A percentile compares a stretch with the other conserved stretches of the same genome.
phyloP scores from a whole-genome alignment of 495 filamentous ascomycete species.

The Penicillium steckii region DNA sequence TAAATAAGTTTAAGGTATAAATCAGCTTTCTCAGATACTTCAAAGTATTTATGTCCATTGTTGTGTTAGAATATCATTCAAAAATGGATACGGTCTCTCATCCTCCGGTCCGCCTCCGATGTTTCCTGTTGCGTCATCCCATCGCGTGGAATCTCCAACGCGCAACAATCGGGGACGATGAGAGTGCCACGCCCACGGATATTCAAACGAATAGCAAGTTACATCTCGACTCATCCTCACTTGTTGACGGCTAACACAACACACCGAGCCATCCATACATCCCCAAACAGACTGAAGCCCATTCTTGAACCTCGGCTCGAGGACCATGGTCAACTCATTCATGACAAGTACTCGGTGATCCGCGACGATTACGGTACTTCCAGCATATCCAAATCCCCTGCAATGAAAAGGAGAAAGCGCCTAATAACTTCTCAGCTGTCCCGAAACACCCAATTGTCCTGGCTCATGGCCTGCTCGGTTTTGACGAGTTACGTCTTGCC shows the following conservation, averaged over 20 bases:
- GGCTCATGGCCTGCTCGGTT: slow-evolving; percentile 89
- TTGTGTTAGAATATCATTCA: too few species aligned
- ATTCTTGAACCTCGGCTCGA: slow-evolving; percentile 58
- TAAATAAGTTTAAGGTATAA: too few species aligned
- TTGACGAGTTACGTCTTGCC: slow-evolving; percentile 76
- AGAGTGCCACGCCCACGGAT: slow-evolving; percentile 16
- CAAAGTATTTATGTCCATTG: too few species aligned
- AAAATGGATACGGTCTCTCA: slow-evolving; percentile 7
- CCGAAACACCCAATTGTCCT: slow-evolving; percentile 76
- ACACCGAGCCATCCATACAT: slow-evolving; percentile 4
- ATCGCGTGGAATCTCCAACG: slow-evolving; percentile 16
- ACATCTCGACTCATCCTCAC: not conserved
- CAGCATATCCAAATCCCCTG: not conserved
- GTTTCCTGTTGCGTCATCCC: slow-evolving; percentile 27
- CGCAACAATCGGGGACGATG: slow-evolving; percentile 17
- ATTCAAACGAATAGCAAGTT: not conserved
- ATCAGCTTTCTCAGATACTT: too few species aligned
- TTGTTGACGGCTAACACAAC: not conserved
- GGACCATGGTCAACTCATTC: slow-evolving; percentile 65
- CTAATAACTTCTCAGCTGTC: slow-evolving; percentile 37
- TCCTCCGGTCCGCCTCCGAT: slow-evolving; percentile 1
- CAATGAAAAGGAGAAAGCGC: not conserved
- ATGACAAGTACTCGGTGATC: slow-evolving; percentile 73
- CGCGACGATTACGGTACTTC: slow-evolving; percentile 65
- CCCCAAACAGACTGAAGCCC: slow-evolving; percentile 3